Base-by-base conservation (phyloP, 192 early-diverging fungal genomes). In the Phlyctochytrium bullatum region DNA sequence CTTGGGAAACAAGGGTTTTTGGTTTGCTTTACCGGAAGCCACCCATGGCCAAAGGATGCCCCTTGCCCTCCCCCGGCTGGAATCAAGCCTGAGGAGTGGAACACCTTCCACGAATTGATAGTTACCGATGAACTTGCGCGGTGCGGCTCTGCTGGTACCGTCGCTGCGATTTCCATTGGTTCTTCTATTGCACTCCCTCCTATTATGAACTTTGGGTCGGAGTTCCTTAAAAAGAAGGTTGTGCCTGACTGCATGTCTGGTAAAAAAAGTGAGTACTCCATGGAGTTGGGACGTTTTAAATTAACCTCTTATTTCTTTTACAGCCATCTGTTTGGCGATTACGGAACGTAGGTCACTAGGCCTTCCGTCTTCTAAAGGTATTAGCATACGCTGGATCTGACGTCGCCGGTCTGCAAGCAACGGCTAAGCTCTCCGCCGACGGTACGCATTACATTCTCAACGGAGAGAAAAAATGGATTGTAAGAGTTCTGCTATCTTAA, bases 121-220 rank as follows among this genome's bases (percentile, higher is more conserved):
- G 2, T 71, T 4, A 59, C 35, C 24, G 69, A 71, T 34, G 69
- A 71, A 30, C 16, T 71, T n/a, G 62, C 61, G 28, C 50, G 69
- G 17, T 57, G 50, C 30, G 67, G 28, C 23, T 40, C 12, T 24
- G 56, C 32, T 25, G 72, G 59, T 27, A 54, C 58, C 20, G 64
- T 80, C 64, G 75, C 88, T 35, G 85, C 80, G 28, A 86, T 90
- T 47, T 64, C 35, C 23, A 31, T 64, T 51, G 86, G 87, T 63
- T 77, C 88, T 31, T 77, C 78, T 31, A 90, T 91, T 59, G 90
- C 88, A 33, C 70, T 93, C 34, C 89, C 89, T 10, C 88, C 88
- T 2, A 76, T 93, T 40, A 59, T 92, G 51, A 75, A 88, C 58
- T 88, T 86, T 64, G 90, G 74, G 32, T 78, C 81, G 20, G 10